phyloP scores from a whole-genome alignment of 2,329 filamentous ascomycete species.

The Bisporella sp. region DNA sequence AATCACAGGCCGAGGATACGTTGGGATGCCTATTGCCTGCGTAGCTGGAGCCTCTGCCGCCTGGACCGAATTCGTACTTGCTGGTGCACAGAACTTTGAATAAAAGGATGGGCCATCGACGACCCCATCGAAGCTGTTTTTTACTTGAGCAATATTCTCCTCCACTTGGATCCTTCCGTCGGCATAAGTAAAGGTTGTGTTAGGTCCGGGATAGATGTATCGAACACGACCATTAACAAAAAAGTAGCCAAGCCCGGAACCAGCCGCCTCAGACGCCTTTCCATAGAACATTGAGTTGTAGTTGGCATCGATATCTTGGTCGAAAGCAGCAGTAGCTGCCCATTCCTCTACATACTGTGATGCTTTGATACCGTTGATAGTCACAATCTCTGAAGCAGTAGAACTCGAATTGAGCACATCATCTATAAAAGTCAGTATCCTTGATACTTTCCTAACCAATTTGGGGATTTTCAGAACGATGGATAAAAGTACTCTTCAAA shows the following conservation, averaged over 20 bases:
- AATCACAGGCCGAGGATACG: slow-evolving; percentile 21
- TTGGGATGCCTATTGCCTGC: slow-evolving; percentile 8
- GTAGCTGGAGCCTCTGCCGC: background rate
- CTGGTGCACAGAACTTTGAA: slow-evolving; percentile 16
- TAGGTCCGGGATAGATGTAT: slow-evolving; percentile 31
- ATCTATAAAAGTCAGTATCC: no score
- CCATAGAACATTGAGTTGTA: slow-evolving; percentile 36
- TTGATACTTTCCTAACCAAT: no score
- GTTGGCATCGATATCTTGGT: slow-evolving; percentile 34
- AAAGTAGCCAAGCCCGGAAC: slow-evolving; percentile 29
- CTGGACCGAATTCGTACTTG: background rate
- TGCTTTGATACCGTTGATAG: slow-evolving; percentile 51
- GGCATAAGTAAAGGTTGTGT: slow-evolving; percentile 32
- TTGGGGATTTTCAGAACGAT: no score
- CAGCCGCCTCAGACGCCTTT: slow-evolving; percentile 20
- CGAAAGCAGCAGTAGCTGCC: slow-evolving; percentile 28
- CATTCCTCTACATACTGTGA: slow-evolving; percentile 40
- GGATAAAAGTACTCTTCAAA: no score
- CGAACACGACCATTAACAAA: slow-evolving; percentile 29
- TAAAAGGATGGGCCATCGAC: slow-evolving; percentile 23
- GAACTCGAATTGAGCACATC: slow-evolving; percentile 33
- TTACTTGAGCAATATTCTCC: slow-evolving; percentile 30
- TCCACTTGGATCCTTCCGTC: slow-evolving; percentile 30
- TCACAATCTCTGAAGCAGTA: slow-evolving; percentile 38
- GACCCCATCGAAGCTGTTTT: slow-evolving; percentile 26